These are phyloP conservation scores for Pseudodiploospora longispora DNA, from an alignment of 2,329 filamentous ascomycete species.

Conservation along the genomic window DNA sequence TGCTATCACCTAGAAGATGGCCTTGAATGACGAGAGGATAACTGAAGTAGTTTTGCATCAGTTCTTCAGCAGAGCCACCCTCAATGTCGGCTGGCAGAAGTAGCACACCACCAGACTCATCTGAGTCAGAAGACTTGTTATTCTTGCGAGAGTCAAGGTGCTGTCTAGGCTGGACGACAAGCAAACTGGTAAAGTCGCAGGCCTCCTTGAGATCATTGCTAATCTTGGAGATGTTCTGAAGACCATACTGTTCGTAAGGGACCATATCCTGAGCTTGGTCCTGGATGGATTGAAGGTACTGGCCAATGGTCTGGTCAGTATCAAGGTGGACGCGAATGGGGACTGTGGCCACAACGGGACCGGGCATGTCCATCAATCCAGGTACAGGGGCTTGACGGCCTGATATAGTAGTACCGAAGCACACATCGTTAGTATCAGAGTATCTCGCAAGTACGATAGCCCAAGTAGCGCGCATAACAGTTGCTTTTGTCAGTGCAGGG, in stretches of 20 bases:
- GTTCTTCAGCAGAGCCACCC: background rate
- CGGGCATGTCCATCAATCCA: background rate
- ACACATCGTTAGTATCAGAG: background rate
- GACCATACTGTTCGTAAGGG: background rate
- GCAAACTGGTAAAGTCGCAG: slow-evolving; percentile 1
- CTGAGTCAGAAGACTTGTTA: background rate
- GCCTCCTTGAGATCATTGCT: slow-evolving; percentile 3
- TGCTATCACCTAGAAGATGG: background rate
- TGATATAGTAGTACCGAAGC: slow-evolving; percentile 3
- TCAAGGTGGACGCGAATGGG: background rate
- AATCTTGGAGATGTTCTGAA: background rate
- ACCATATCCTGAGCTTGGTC: slow-evolving; percentile 10
- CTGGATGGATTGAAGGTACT: slow-evolving; percentile 13
- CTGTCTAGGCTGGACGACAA: slow-evolving; percentile 3
- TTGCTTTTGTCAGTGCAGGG: background rate
- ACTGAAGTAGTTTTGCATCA: background rate
- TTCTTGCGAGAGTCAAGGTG: no score
- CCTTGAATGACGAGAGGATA: background rate
- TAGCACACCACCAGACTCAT: background rate
- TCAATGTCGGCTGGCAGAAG: background rate
- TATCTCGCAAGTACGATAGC: background rate
- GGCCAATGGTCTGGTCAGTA: background rate
- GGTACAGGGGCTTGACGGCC: slow-evolving; percentile 7
- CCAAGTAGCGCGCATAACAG: slow-evolving; percentile 1
- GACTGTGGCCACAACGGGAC: background rate